Base-by-base conservation (phyloP, 2,329 filamentous ascomycete species). In the Epichloe bromicola region DNA sequence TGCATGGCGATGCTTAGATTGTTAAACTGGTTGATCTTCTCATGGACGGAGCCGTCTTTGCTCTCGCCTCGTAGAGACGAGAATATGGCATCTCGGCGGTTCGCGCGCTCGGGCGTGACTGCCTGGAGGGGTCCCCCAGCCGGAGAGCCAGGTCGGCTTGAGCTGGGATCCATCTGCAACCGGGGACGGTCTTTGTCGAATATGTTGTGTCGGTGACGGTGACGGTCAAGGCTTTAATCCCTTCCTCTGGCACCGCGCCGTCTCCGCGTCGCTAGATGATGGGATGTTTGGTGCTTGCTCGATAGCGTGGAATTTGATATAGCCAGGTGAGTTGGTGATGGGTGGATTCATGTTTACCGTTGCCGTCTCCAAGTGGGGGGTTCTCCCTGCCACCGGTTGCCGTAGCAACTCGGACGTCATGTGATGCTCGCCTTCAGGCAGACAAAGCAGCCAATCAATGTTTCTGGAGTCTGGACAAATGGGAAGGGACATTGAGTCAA, bases 11-110 rank as follows among this genome's bases (percentile, higher is more conserved):
- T 72, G 52, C 76, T 76, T 37, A 88, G 72, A 52, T 74, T 78
- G 69, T 88, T 86, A 66, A 88, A 87, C 65, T 86, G 84, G 61
- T 79, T 81, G 55, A 86, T 83, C 61, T 82, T 80, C 54, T 83
- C 79, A 58, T 81, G 73, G 5, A 86, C 80, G 20, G 79, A 78
- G 58, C 77, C 80, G 54, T 80, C 78, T 55, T 79, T 74, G 51
- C 67, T 66, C 52, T 68, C 69, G 60, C 54, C 61, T 55, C 62
- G 65, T 43, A 59, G 59, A 39, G 68, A 61, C 26, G 66, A 60
- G 57, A 70, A 64, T 50, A 68, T 57, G 50, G 66, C 60, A 15
- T 68, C 66, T 38, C 67, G 62, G 50, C 66, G 63, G 61, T 85
- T 83, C 53, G 78, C 73, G 60, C 82, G 80, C 59, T 85, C 81